Percentiles rank a stretch among this genome's conserved stretches.
Evolutionary conservation across 176 grass and related monocot species (phyloP).

Genomic region (Triticum turgidum): DNA sequence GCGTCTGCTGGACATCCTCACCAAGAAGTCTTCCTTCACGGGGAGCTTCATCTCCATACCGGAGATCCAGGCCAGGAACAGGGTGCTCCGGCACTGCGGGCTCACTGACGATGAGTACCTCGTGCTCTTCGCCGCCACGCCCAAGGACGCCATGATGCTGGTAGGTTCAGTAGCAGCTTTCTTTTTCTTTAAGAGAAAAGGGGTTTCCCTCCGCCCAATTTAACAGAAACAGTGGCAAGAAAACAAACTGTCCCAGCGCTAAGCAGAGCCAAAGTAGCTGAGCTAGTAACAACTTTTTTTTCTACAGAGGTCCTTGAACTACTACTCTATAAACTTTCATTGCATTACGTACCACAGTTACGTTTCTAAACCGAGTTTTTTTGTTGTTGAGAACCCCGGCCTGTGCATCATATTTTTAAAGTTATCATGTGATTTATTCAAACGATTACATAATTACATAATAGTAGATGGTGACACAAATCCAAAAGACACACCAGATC

Average conservation of each 20-base stretch:
- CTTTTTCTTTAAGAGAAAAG: too few species aligned
- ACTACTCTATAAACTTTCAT: too few species aligned
- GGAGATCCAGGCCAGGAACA: constrained; percentile 64
- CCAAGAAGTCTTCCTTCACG: constrained; percentile 56
- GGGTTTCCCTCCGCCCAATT: too few species aligned
- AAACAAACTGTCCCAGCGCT: too few species aligned
- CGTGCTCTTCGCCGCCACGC: constrained; percentile 56
- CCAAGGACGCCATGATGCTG: constrained; percentile 58
- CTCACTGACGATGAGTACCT: constrained; percentile 70
- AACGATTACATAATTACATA: background rate
- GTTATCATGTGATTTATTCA: background rate
- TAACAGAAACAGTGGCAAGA: too few species aligned
- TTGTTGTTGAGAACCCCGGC: too few species aligned
- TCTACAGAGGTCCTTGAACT: too few species aligned
- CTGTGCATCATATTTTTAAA: too few species aligned
- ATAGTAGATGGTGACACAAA: background rate
- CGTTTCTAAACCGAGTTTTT: too few species aligned
- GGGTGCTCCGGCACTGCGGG: constrained; percentile 56
- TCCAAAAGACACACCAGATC: background rate
- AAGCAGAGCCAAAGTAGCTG: too few species aligned
- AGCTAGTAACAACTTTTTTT: too few species aligned
- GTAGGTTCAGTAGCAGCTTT: background rate
- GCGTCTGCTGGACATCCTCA: constrained; percentile 60
- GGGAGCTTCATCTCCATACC: constrained; percentile 75
- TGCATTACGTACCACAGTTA: too few species aligned